Evolutionary conservation across 352 stramenopile genomes (phyloP), one percentile per base, ranked within the genome.

Genomic region (Phytophthora niederhauseri): DNA sequence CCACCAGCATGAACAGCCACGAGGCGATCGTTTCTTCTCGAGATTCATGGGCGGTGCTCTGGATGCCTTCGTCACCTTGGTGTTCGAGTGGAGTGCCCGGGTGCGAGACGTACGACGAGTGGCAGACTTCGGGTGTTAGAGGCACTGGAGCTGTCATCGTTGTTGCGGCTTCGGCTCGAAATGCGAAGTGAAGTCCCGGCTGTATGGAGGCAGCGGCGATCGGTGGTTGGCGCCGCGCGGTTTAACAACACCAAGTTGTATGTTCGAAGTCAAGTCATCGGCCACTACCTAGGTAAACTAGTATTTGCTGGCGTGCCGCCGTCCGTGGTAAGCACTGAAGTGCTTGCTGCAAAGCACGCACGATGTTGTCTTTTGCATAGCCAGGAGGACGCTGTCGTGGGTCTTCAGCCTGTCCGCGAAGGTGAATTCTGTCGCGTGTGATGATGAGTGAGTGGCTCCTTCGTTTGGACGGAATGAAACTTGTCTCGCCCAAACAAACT

Each of bases 1-100:
- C 85, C 22, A 92, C 77, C 53, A 93, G 70, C 61, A 78, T 66
- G 49, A 95, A 91, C 24, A 93, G 75, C 49, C 86, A 73, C 41
- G 75, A 85, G 20, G 85, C 78, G 22, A 84, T 30, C 30, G 57
- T 63, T 66, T 91, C 79, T 46, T 92, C 85, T 1, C 71, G 75
- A 26, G 55, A 70, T 54, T 75, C 67, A 50, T 78, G 61, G 2
- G 36, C 55, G 36, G 48, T 20, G 24, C 17, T 65, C 48, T 60
- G 72, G n/a, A 79, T 48, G 38, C 6, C 61, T 3, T 53, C 53
- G 1, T 60, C 31, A 43, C 55, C 36, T 53, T 72, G 65, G 57
- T 70, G 56, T 24, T 78, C 71, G 36, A 76, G 50, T 19, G 54
- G 38, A 15, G 28, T 63, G 15, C 64, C 53, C 36, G 48, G 51